phyloP scores from a whole-genome alignment of 345 rosid species.

The Raphanus sativus region DNA sequence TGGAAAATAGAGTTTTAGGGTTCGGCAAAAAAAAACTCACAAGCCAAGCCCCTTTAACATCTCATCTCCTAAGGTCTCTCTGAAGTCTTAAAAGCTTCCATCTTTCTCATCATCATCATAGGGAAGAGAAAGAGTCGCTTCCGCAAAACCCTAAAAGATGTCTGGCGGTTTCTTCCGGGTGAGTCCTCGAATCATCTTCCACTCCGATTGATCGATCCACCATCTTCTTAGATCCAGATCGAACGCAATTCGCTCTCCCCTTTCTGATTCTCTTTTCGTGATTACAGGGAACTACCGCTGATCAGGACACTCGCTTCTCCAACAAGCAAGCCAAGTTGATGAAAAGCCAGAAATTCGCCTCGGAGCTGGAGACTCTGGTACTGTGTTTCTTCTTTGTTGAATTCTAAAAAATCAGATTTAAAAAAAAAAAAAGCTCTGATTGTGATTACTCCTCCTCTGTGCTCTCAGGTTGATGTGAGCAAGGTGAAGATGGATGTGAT shows the following conservation, averaged over 20 bases:
- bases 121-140: neutral
- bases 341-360: slow-evolving; percentile 89
- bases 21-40: slow-evolving; percentile 19
- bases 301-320: slow-evolving; percentile 96
- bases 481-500: slow-evolving; percentile 96
- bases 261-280: neutral
- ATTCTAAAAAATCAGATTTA: no score
- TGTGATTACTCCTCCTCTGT: neutral
- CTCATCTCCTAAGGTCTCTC: neutral
- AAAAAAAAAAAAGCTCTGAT: no score
- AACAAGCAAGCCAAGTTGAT: slow-evolving; percentile 95
- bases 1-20: slow-evolving; percentile 18
- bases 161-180: slow-evolving; percentile 85
- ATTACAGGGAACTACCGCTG: slow-evolving; percentile 89
- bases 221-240: slow-evolving; percentile 38
- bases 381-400: slow-evolving; percentile 25
- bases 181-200: slow-evolving; percentile 8
- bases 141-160: slow-evolving; percentile 51
- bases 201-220: neutral
- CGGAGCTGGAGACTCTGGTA: slow-evolving; percentile 86
- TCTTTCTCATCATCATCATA: neutral
- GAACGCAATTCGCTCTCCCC: neutral
- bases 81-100: neutral
- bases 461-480: slow-evolving; percentile 66
- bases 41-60: slow-evolving; percentile 6